Conservation (phyloP, 139 green algal species). For the Micractinium sp. region DNA sequence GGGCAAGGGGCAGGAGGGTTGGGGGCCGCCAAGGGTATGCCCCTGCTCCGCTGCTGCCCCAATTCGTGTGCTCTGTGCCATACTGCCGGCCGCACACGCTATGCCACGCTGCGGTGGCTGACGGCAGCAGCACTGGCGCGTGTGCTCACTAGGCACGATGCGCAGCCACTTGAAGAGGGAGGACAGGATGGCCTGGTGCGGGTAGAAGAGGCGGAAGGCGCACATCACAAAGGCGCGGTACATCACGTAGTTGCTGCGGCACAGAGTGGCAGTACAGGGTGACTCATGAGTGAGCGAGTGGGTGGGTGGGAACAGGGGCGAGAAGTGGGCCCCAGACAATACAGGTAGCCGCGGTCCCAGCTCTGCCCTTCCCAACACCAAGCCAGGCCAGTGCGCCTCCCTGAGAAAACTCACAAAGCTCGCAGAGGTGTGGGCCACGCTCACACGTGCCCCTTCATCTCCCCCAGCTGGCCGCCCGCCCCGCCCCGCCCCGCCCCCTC, state of each 20-base stretch:
- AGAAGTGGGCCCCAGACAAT: not conserved
- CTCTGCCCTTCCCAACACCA: not conserved
- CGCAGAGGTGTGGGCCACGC: slow-evolving; percentile 53
- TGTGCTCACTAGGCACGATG: slow-evolving; percentile 29
- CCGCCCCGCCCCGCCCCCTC: not conserved
- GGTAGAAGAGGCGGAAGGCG: slow-evolving; percentile 58
- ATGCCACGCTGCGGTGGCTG: too few species aligned
- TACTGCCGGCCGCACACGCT: too few species aligned
- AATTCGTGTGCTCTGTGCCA: too few species aligned
- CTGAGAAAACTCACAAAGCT: not conserved
- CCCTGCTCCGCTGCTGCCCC: too few species aligned
- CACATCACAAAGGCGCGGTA: slow-evolving; percentile 48
- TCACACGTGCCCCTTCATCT: not conserved
- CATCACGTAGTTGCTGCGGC: slow-evolving; percentile 33
- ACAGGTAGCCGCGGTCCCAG: not conserved
- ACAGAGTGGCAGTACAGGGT: not conserved
- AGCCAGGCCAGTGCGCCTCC: too few species aligned
- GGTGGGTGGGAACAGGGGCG: not conserved
- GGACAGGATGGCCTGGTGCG: slow-evolving; percentile 40
- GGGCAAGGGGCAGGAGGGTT: not conserved
- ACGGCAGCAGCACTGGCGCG: not conserved
- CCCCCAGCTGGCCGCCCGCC: too few species aligned
- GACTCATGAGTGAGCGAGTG: not conserved
- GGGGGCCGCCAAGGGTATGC: too few species aligned
- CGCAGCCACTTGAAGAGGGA: slow-evolving; percentile 35